Base-by-base conservation (phyloP, 345 rosid genomes). In the Dipteronia dyeriana region DNA sequence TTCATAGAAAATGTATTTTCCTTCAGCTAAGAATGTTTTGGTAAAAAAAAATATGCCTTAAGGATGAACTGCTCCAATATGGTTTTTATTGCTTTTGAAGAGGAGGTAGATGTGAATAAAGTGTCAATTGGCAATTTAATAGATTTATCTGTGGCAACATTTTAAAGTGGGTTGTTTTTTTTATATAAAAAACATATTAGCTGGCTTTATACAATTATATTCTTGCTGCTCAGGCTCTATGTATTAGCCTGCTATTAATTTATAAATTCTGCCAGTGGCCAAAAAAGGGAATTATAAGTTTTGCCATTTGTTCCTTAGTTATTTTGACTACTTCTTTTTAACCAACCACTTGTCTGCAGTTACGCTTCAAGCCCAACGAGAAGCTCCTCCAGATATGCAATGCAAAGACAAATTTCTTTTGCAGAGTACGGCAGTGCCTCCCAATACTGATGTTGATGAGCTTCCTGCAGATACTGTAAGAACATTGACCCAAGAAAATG, bases 321-420 rank as follows among this genome's bases (percentile, higher is more conserved):
- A 70, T 34, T 5, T 5, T 22, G 34, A 43, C 65, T 73, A 59
- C 54, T 66, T 39, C 31, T 38, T 70, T 71, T 67, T 64, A 74
- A 75, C 70, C 73, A 45, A 51, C 41, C 71, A 56, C 60, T 85
- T 76, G 76, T 60, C 81, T 10, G 65, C 86, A 96, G 99, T 96
- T 78, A 96, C 97, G 16, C 91, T 96, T 74, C 99, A 96, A 89
- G 97, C 97, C 13, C 98, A 92, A 73, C 81, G 64, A 13, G 98
- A 92, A 81, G 82, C 80, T 82, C 98, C 97, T 79, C 90, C 85
- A 22, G 94, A 91, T 79, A 86, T 94, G 97, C 97, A 90, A 79
- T 94, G 99, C 88, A 96, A 91, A 86, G 99, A 96, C 85, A 96
- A 94, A 76, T 96, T 96, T 88, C 96, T 96, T 80, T 83, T 96